Base-by-base conservation (phyloP, 257 asterid genomes). In the Craterostigma plantagineum region DNA sequence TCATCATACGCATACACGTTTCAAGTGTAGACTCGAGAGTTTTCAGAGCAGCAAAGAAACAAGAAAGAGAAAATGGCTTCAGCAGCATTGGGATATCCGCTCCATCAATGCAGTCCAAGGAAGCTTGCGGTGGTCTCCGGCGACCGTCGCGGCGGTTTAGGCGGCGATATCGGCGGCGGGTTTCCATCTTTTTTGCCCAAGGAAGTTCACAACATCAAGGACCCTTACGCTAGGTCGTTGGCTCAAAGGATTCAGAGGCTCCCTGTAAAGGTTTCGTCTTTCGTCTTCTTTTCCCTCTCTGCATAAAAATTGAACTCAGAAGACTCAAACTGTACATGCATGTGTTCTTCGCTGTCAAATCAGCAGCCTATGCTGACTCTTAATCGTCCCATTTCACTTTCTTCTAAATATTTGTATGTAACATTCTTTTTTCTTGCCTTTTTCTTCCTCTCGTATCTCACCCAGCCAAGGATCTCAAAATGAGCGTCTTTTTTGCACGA, bases 171-270 rank as follows among this genome's bases (percentile, higher is more conserved):
- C 3, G 57, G 33, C 30, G 67, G 62, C 4, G 72, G 49, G 15
- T 80, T 76, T 50, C 85, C 91, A 4, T 60, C 75, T 41, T 80
- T 80, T 68, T 65, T 80, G 15, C 93, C 91, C 1, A 69, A 65
- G 53, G 85, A 80, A 56, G 69, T 80, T 41, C 42, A 62, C 50
- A 48, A 66, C n/a, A 68, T 80, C 48, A 70, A 60, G 58, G 93
- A 80, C 51, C 84, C 81, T 14, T 68, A 38, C 40, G 91, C 93
- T 7, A 68, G 81, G 56, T 62, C 45, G 43, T 55, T 80, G 64
- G 93, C 91, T 37, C 72, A 45, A 59, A 65, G 81, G 61, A 76
- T 80, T 34, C 67, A 68, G 41, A 65, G 93, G 55, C 75, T 80
- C 16, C 93, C 93, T 2, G 93, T 80, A 9, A 54, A 72, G 75